A percentile compares a stretch with the other conserved stretches of the same genome.
These are phyloP conservation scores for Vitis rotundifolia DNA, from an alignment of 164 flowering plant genomes.

Conservation along the genomic window DNA sequence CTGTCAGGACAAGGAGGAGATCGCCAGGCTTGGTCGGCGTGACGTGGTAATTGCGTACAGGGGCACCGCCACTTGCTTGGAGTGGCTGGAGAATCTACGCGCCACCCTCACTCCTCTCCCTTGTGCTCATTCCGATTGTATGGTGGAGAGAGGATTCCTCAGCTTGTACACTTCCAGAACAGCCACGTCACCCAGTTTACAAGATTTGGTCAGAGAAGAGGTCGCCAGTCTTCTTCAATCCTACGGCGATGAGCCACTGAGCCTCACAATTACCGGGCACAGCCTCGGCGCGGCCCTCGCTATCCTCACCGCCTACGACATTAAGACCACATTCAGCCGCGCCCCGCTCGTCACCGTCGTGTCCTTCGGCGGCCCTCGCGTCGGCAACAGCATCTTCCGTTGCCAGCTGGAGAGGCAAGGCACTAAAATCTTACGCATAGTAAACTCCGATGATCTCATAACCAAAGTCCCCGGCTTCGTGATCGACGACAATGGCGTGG, in stretches of 20 bases:
- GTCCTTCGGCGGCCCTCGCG: slow-evolving; percentile 79
- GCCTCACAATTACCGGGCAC: slow-evolving; percentile 75
- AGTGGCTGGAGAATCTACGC: slow-evolving; percentile 83
- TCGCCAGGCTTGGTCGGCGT: slow-evolving; percentile 67
- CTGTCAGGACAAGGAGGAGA: slow-evolving; percentile 57
- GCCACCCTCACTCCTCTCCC: slow-evolving; percentile 50
- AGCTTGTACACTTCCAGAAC: slow-evolving; percentile 60
- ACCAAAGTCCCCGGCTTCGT: slow-evolving; percentile 77
- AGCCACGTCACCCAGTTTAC: slow-evolving; percentile 33
- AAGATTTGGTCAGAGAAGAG: slow-evolving; percentile 46
- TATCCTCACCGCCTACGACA: slow-evolving; percentile 58
- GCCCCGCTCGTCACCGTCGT: slow-evolving; percentile 54
- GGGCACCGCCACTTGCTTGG: slow-evolving; percentile 80
- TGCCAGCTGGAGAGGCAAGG: slow-evolving; percentile 43
- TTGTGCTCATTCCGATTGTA: slow-evolving; percentile 10
- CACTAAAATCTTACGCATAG: slow-evolving; percentile 58
- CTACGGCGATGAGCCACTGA: slow-evolving; percentile 53
- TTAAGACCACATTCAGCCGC: slow-evolving; percentile 32
- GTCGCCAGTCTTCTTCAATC: slow-evolving; percentile 33
- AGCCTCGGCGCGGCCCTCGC: slow-evolving; percentile 86
- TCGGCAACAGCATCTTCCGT: slow-evolving; percentile 54
- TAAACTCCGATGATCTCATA: slow-evolving; percentile 58
- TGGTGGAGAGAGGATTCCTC: slow-evolving; percentile 78
- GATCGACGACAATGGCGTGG: slow-evolving; percentile 23
- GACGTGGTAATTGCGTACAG: slow-evolving; percentile 72